Evolutionary conservation across 306 rosid species (phyloP).

Genomic region (Vachellia collinsii): DNA sequence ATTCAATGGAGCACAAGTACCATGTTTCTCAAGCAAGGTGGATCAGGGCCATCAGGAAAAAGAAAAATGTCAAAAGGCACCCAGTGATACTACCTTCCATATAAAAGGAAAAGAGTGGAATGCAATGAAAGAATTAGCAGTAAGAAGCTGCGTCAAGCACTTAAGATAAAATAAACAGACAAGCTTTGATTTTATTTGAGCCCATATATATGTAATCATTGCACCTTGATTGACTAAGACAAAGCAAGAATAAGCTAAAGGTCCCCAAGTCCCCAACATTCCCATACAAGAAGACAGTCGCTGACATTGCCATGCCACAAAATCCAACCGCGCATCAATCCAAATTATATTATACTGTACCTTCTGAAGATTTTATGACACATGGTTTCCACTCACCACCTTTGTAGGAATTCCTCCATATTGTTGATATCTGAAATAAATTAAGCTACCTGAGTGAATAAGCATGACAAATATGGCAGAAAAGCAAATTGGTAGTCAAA

Average conservation of each 20-base stretch:
- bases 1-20: background rate
- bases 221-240: background rate
- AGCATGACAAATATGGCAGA: conserved; percentile 8
- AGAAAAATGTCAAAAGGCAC: background rate
- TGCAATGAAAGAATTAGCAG: background rate
- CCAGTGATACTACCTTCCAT: background rate
- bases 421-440: conserved; percentile 66
- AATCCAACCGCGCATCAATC: background rate
- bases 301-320: background rate
- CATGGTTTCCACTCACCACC: conserved; percentile 77
- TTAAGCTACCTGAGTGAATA: conserved; percentile 34
- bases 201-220: background rate
- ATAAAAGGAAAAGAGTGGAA: background rate
- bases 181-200: background rate
- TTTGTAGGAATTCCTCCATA: conserved; percentile 68
- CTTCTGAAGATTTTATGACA: conserved; percentile 59
- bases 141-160: background rate
- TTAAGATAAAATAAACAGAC: background rate
- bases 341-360: conserved; percentile 37
- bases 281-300: background rate
- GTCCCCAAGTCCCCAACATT: conserved; percentile 7
- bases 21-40: background rate
- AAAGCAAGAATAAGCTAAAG: background rate
- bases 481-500: conserved; percentile 13
- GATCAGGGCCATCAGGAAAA: background rate